Base-by-base conservation (phyloP, 1,284 basidiomycete species). In the Boletellus sp. region DNA sequence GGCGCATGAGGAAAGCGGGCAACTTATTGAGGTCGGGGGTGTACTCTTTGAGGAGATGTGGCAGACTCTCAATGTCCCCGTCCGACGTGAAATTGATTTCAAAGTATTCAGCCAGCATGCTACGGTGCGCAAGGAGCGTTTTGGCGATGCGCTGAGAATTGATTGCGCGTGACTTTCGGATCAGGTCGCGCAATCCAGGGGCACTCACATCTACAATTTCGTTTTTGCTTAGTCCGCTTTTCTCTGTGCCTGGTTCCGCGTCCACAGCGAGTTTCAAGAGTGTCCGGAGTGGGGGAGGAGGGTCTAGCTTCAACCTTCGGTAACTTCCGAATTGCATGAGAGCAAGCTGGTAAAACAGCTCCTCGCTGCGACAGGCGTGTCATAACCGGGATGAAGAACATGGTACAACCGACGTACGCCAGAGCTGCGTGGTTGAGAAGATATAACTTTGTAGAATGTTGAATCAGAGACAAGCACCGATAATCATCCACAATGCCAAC, bases 91-190 rank as follows among this genome's bases (percentile, higher is more conserved):
- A 85, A 36, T 74, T 69, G 19, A 99, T 68, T 0, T 85, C 89
- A 64, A 98, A 99, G 71, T 99, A 98, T 61, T 98, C 96, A 10
- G 83, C 74, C 1, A 99, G 73, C 95, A 99, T 97, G 12, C 89
- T 89, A 5, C 87, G 79, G 15, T 82, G 80, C 1, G 70, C 61
- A 51, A 82, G 72, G 8, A 91, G 66, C 11, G 79, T 79, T 18
- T 77, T 70, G 10, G 76, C 67, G 42, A 91, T 89, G 47, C 76
- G 76, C 89, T 91, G 21, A 45, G 33, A 15, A 48, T 26, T 37
- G 38, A 18, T 30, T 46, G 46, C 2, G 24, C 35, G 15, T 49
- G 22, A 26, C 8, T 16, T 15, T 19, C 8, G 30, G 3, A 24
- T 22, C 8, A 35, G 19, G 37, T 18, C 33, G 51, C 30, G 39